phyloP scores from a whole-genome alignment of 257 asterid species.

The Solanum paucissectum region DNA sequence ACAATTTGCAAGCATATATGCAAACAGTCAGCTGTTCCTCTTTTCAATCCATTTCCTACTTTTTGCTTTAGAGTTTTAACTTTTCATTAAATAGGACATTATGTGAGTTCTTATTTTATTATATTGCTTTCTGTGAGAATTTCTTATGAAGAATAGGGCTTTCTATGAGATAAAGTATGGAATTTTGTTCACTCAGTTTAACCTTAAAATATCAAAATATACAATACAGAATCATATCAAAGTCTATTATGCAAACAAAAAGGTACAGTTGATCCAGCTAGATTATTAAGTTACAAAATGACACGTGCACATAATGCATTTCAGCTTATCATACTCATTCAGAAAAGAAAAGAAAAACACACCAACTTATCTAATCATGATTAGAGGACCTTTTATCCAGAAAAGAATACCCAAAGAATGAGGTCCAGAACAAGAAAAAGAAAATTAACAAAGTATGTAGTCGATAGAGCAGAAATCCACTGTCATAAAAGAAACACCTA shows the following conservation, averaged over 20 bases:
- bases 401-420: not conserved
- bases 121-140: not conserved
- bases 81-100: not conserved
- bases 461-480: not conserved
- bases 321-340: not conserved
- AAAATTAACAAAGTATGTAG: not conserved
- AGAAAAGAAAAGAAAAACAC: not conserved
- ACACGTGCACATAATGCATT: not conserved
- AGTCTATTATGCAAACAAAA: not conserved
- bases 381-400: not conserved
- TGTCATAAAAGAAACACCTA: conserved; percentile 24
- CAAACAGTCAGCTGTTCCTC: not conserved
- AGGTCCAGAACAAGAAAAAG: not conserved
- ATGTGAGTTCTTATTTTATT: not conserved
- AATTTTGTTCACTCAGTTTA: not conserved
- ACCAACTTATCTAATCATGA: not conserved
- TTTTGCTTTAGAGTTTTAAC: not conserved
- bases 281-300: not conserved
- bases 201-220: not conserved
- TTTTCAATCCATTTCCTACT: not conserved
- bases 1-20: not conserved
- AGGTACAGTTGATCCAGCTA: not conserved
- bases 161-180: not conserved
- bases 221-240: not conserved
- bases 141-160: not conserved